These are phyloP conservation scores for Ophiostoma novo-ulmi DNA, from an alignment of 2,329 filamentous ascomycete genomes.

Conservation along the genomic window DNA sequence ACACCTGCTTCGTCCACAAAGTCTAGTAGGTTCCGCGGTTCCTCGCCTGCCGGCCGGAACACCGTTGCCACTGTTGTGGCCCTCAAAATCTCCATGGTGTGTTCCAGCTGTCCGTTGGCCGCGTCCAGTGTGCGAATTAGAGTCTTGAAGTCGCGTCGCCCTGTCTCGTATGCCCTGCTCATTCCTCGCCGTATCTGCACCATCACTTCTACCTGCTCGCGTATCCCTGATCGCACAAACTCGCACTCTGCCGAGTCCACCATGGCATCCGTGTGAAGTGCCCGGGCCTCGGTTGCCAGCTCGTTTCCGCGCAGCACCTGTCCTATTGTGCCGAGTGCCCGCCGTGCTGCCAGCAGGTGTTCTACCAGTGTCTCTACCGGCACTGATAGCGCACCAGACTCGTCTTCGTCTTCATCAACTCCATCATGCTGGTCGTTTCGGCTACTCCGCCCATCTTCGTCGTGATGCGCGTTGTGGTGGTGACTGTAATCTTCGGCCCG, in stretches of 20 bases:
- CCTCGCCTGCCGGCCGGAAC: constrained; percentile 56
- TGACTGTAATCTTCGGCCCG: not conserved
- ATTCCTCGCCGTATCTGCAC: constrained; percentile 48
- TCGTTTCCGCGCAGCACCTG: constrained; percentile 83
- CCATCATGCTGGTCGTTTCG: not conserved
- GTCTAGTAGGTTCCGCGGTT: constrained; percentile 61
- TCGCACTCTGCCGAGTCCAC: constrained; percentile 63
- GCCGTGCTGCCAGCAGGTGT: constrained; percentile 80
- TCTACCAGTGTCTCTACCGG: constrained; percentile 73
- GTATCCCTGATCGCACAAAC: constrained; percentile 61
- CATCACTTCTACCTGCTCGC: constrained; percentile 51
- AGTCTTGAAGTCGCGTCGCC: constrained; percentile 55
- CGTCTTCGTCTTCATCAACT: not conserved
- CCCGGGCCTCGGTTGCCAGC: constrained; percentile 70
- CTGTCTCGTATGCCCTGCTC: constrained; percentile 52
- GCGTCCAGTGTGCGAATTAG: constrained; percentile 62
- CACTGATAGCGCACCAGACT: constrained; percentile 37
- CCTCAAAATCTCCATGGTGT: constrained; percentile 61
- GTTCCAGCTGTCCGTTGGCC: constrained; percentile 58
- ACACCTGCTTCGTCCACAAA: constrained; percentile 72
- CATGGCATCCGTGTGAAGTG: constrained; percentile 71
- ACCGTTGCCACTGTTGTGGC: constrained; percentile 59
- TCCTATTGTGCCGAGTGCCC: constrained; percentile 75
- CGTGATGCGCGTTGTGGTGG: not conserved
- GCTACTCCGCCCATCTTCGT: constrained; percentile 8